Evolutionary conservation across 192 early-diverging fungal genomes (phyloP).

Genomic region (Chytriomyces hyalinus): DNA sequence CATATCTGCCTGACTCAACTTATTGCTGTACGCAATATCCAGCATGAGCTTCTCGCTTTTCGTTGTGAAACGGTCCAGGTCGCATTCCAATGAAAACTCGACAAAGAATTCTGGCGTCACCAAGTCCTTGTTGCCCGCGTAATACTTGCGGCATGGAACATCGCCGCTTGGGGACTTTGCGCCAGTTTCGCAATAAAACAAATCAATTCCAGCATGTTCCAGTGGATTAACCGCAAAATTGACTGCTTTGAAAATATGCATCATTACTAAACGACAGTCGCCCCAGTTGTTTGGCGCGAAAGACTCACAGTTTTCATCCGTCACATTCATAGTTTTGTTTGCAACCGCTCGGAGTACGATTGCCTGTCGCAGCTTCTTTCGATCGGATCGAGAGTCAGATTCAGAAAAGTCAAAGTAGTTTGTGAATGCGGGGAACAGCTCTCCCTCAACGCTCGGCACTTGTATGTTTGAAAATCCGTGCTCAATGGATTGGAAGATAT

Average conservation of each 20-base stretch:
- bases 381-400: conserved; percentile 13
- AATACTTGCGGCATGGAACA: conserved; percentile 39
- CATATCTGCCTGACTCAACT: conserved; percentile 57
- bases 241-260: conserved; percentile 11
- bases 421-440: conserved; percentile 18
- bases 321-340: background rate
- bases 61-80: conserved; percentile 43
- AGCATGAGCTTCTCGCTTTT: conserved; percentile 50
- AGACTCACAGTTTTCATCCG: conserved; percentile 12
- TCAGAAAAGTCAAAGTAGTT: conserved; percentile 33
- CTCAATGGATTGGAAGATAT: conserved; percentile 55
- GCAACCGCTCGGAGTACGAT: conserved; percentile 42
- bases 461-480: conserved; percentile 44
- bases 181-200: conserved; percentile 18
- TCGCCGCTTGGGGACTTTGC: conserved; percentile 29
- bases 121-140: conserved; percentile 39
- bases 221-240: conserved; percentile 28
- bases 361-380: conserved; percentile 45
- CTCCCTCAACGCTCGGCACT: background rate
- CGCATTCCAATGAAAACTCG: conserved; percentile 55
- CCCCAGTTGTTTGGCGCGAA: background rate
- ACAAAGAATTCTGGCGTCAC: conserved; percentile 57
- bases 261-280: background rate
- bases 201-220: conserved; percentile 14
- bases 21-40: conserved; percentile 59